These are phyloP conservation scores for Leccinum obscurum DNA, from an alignment of 768 basidiomycete genomes.

Conservation along the genomic window DNA sequence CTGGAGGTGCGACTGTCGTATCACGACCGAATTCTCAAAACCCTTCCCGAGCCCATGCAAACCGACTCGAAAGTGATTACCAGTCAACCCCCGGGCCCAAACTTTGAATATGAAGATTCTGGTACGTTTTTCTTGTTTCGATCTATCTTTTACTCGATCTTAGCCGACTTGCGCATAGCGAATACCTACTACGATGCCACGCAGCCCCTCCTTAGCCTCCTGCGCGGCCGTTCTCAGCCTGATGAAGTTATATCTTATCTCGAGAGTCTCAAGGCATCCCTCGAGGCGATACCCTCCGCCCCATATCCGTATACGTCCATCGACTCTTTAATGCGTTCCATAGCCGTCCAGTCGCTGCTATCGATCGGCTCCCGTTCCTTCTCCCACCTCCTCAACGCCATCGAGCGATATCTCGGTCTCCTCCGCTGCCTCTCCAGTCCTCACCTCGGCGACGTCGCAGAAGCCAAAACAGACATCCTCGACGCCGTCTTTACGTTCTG, in stretches of 20 bases:
- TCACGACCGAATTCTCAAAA: conserved; percentile 88
- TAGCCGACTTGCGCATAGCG: conserved; percentile 42
- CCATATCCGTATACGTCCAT: conserved; percentile 55
- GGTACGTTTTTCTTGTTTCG: conserved; percentile 41
- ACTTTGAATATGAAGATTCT: conserved; percentile 82
- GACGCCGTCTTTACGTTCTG: conserved; percentile 76
- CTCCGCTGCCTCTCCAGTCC: conserved; percentile 58
- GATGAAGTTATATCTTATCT: conserved; percentile 79
- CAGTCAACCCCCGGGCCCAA: conserved; percentile 72
- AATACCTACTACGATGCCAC: conserved; percentile 81
- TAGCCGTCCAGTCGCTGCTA: conserved; percentile 84
- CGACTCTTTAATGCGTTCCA: conserved; percentile 67
- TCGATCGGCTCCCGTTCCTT: conserved; percentile 94
- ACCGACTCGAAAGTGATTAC: conserved; percentile 61
- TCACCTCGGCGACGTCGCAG: conserved; percentile 39
- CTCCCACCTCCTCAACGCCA: conserved; percentile 96
- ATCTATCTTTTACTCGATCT: not conserved
- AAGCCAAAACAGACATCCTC: conserved; percentile 72
- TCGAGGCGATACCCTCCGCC: conserved; percentile 58
- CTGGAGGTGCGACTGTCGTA: conserved; percentile 91
- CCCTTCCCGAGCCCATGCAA: conserved; percentile 83
- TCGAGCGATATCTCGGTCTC: conserved; percentile 87
- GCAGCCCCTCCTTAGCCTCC: conserved; percentile 70
- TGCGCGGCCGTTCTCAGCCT: conserved; percentile 78
- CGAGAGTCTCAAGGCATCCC: conserved; percentile 62